phyloP scores from a whole-genome alignment of 768 basidiomycete species.

The Suillus subalutaceus region DNA sequence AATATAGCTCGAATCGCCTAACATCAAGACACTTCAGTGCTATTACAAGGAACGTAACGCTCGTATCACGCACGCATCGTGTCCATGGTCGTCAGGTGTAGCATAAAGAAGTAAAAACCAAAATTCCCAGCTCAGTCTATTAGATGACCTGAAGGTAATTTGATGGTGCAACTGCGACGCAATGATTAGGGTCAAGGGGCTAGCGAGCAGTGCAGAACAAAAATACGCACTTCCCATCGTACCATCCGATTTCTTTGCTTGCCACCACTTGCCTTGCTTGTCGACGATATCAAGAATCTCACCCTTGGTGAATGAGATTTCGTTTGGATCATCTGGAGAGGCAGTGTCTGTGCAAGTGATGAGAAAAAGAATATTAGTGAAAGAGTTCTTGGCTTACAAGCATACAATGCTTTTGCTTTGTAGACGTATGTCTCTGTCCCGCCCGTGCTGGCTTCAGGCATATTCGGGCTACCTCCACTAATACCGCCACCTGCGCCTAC shows the following conservation, averaged over 20 bases:
- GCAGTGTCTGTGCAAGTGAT: conserved; percentile 70
- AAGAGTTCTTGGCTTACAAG: conserved; percentile 58
- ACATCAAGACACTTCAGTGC: conserved; percentile 26
- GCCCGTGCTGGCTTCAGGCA: conserved; percentile 32
- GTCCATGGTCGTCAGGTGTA: conserved; percentile 27
- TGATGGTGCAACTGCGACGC: conserved; percentile 70
- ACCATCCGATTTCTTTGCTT: conserved; percentile 80
- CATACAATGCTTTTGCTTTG: conserved; percentile 88
- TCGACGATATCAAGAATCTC: conserved; percentile 92
- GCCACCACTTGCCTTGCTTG: conserved; percentile 95
- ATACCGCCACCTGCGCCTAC: conserved; percentile 54
- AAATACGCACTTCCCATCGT: conserved; percentile 68
- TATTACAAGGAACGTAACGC: conserved; percentile 35
- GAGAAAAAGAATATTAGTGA: conserved; percentile 20
- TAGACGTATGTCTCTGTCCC: conserved; percentile 56
- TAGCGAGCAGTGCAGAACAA: conserved; percentile 1
- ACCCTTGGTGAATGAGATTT: conserved; percentile 91
- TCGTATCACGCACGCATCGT: conserved; percentile 33
- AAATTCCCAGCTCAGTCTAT: conserved; percentile 28
- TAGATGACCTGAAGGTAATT: conserved; percentile 84
- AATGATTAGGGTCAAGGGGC: conserved; percentile 11
- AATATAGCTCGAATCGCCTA: conserved; percentile 32
- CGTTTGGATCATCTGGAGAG: conserved; percentile 94
- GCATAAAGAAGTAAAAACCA: conserved; percentile 12
- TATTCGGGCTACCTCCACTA: conserved; percentile 21